Percentiles rank a stretch among this genome's conserved stretches.
Evolutionary conservation across 169 alveolate species (phyloP).

Genomic region (Ichthyophthirius multifiliis): DNA sequence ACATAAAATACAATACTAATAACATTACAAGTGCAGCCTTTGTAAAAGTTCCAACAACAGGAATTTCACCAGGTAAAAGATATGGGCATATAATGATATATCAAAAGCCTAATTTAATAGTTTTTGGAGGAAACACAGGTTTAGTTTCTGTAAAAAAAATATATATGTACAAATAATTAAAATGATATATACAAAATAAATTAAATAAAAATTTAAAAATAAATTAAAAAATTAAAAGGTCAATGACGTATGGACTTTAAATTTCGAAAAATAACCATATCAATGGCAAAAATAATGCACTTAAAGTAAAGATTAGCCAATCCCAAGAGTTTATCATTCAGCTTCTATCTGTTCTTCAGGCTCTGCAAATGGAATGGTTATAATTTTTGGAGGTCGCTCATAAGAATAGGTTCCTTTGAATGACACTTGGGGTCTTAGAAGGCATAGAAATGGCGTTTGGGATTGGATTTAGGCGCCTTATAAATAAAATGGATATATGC

Average conservation of each 20-base stretch:
- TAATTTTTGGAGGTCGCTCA: conserved; percentile 98
- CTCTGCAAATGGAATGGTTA: conserved; percentile 99
- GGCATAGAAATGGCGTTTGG: conserved; percentile 99
- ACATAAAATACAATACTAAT: conserved; percentile 89
- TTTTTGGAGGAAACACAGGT: conserved; percentile 99
- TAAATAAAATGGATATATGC: conserved; percentile 48
- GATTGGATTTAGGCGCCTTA: conserved; percentile 99
- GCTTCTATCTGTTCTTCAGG: conserved; percentile 94
- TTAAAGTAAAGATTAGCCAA: conserved; percentile 82
- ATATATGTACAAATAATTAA: not conserved
- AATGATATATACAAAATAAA: not conserved
- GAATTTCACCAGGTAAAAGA: conserved; percentile 98
- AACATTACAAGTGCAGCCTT: conserved; percentile 91
- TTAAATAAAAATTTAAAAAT: not conserved
- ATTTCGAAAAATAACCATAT: conserved; percentile 96
- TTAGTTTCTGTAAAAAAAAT: conserved; percentile 76
- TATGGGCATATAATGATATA: conserved; percentile 98
- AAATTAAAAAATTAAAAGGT: not conserved
- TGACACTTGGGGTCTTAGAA: conserved; percentile 99
- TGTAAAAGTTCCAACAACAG: conserved; percentile 94
- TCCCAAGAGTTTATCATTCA: conserved; percentile 95
- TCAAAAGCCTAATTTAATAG: conserved; percentile 95
- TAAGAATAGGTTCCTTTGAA: conserved; percentile 92
- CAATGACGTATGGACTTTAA: conserved; percentile 96
- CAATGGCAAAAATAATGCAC: conserved; percentile 92